A percentile compares a stretch with the other conserved stretches of the same genome.
Evolutionary conservation across 345 rosid species (phyloP).

Genomic region (Rhodamnia rubescens): DNA sequence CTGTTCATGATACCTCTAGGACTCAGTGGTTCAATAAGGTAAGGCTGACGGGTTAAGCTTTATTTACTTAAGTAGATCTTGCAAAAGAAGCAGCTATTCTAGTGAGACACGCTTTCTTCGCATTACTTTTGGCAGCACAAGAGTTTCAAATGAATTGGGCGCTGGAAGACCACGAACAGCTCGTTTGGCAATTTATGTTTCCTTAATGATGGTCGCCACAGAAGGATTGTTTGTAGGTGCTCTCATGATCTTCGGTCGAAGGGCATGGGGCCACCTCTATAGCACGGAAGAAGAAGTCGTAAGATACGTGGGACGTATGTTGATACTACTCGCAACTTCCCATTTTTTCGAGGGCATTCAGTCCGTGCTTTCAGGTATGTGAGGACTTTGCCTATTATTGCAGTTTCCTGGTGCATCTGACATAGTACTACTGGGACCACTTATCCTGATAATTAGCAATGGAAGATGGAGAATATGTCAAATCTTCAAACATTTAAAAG

Average conservation of each 20-base stretch:
- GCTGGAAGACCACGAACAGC: conserved; percentile 39
- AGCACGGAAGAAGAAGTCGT: conserved; percentile 9
- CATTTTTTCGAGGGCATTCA: conserved; percentile 21
- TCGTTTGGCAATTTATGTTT: conserved; percentile 13
- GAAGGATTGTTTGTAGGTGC: conserved; percentile 18
- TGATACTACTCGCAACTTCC: conserved; percentile 18
- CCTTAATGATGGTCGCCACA: conserved; percentile 2
- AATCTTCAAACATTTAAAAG: too few species aligned
- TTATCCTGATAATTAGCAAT: neutral
- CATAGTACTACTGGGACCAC: neutral
- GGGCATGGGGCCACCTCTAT: conserved; percentile 9
- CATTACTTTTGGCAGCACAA: conserved; percentile 13
- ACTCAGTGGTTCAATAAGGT: conserved; percentile 16
- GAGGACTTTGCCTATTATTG: neutral
- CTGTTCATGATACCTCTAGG: conserved; percentile 15
- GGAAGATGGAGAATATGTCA: neutral
- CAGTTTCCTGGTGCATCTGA: neutral
- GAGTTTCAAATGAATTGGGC: conserved; percentile 44
- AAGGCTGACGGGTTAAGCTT: neutral
- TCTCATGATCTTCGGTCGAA: conserved; percentile 12
- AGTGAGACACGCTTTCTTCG: neutral
- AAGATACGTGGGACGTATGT: conserved; percentile 17
- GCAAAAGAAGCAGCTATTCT: neutral
- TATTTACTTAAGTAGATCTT: neutral
- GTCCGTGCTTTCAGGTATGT: conserved; percentile 5